Evolutionary conservation across 2,329 filamentous ascomycete species (phyloP).

Genomic region (Microdochium trichocladiopsis): DNA sequence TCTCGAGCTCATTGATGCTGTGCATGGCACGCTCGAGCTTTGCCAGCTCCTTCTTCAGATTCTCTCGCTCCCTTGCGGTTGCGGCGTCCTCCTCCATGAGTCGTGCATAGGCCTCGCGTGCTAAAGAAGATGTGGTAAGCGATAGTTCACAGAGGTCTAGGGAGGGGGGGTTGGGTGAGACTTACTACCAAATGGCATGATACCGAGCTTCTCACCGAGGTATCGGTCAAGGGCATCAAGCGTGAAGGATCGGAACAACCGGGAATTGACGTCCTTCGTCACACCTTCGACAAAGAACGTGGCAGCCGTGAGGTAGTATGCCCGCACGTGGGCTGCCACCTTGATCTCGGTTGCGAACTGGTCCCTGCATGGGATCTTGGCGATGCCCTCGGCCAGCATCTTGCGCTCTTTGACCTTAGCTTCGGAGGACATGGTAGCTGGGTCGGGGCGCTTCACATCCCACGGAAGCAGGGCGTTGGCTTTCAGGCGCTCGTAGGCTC

Average conservation of each 20-base stretch:
- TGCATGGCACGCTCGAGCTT: slow-evolving; percentile 39
- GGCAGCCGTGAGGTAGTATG: slow-evolving; percentile 63
- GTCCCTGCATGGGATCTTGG: slow-evolving; percentile 45
- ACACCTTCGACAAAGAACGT: slow-evolving; percentile 54
- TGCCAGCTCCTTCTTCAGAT: slow-evolving; percentile 33
- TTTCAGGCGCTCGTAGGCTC: slow-evolving; percentile 42
- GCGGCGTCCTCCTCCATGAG: slow-evolving; percentile 42
- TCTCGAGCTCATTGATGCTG: slow-evolving; percentile 36
- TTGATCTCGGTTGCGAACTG: slow-evolving; percentile 52
- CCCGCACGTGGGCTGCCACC: slow-evolving; percentile 56
- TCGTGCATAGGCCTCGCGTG: slow-evolving; percentile 24
- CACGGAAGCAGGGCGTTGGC: slow-evolving; percentile 28
- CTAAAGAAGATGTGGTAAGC: slow-evolving; percentile 1
- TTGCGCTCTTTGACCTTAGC: slow-evolving; percentile 36
- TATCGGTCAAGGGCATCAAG: slow-evolving; percentile 13
- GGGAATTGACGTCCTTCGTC: slow-evolving; percentile 20
- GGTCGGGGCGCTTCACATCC: slow-evolving; percentile 13
- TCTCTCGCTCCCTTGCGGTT: slow-evolving; percentile 31
- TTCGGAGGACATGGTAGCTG: slow-evolving; percentile 37
- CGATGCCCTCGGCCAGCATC: slow-evolving; percentile 30
- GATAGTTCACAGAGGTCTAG: neutral
- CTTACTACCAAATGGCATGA: slow-evolving; percentile 17
- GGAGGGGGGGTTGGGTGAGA: slow-evolving; percentile 2
- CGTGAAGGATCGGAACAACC: slow-evolving; percentile 17
- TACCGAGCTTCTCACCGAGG: slow-evolving; percentile 16